Evolutionary conservation across 2,329 filamentous ascomycete genomes (phyloP), one percentile per base, ranked within the genome.

Genomic region (Beauveria bassiana): DNA sequence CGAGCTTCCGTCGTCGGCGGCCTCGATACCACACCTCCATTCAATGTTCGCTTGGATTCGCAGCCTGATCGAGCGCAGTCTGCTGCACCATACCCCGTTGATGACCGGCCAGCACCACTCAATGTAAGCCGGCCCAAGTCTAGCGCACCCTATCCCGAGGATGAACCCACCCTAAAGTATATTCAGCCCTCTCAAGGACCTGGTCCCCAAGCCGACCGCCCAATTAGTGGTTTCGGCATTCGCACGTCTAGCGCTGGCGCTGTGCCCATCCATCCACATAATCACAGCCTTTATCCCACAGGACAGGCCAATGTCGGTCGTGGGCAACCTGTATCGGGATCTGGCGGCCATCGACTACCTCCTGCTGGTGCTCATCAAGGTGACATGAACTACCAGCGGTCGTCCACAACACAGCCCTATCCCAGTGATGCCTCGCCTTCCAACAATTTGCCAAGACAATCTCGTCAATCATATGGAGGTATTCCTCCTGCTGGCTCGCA

Each of bases 71-170:
- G 84, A 40, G 73, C 83, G 18, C 81, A 78, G 61, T 82, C 86
- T 10, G 78, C 82, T 24, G 85, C 86, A 1, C 89, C 89, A 1
- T 92, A 92, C 67, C 89, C 89, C 0, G 80, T 86, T 55, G 87
- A 90, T 65, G 86, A 89, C 65, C 77, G 79, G 59, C 81, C 85
- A 22, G 77, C 81, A 52, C 79, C 78, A n/a, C 70, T 79, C 50
- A 76, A 71, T 61, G 63, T 78, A 20, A 70, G 67, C 55, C 75
- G 81, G 42, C 74, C 81, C 4, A 77, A 76, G 61, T 81, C 81
- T 3, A 71, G 74, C 3, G 78, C 78, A 0, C 81, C 81, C 0
- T 84, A 84, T 63, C 81, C 81, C 3, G 81, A 83, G 49, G 80
- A 83, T 60, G 81, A 83, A 57, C 65, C 65, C 54, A 59, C 70